A percentile compares a stretch with the other conserved stretches of the same genome.
Evolutionary conservation across 2,329 filamentous ascomycete genomes (phyloP).

Genomic region (Cercospora berteroae): DNA sequence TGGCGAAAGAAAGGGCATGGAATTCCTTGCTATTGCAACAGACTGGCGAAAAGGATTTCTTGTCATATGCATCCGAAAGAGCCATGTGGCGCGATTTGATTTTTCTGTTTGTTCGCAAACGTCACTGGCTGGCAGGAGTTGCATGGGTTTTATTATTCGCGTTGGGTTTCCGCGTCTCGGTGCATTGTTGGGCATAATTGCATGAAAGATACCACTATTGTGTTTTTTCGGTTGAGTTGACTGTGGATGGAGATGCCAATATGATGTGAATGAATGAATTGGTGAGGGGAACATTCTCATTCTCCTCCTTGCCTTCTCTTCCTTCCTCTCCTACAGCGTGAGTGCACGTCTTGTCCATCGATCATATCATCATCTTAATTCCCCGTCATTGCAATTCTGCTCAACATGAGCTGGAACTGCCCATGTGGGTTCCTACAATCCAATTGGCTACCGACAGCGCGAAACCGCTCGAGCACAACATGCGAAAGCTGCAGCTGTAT

Average conservation of each 20-base stretch:
- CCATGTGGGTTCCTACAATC: neutral
- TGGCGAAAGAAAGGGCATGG: neutral
- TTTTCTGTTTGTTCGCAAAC: neutral
- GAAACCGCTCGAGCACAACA: neutral
- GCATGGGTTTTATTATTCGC: neutral
- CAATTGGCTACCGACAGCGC: neutral
- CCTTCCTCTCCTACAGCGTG: no score
- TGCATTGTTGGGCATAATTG: conserved; percentile 1
- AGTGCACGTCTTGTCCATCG: no score
- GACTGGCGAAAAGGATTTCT: neutral
- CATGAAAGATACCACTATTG: neutral
- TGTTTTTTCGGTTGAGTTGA: neutral
- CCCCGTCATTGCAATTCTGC: no score
- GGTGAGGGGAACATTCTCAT: neutral
- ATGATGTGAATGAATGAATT: neutral
- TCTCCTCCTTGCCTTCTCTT: no score
- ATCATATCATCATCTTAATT: no score
- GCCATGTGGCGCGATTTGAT: neutral
- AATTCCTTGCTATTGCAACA: conserved; percentile 1
- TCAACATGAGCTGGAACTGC: no score
- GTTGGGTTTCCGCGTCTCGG: neutral
- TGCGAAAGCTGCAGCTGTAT: neutral
- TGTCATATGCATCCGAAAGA: neutral
- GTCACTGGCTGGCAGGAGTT: conserved; percentile 1
- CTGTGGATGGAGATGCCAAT: neutral